These are phyloP conservation scores for Dothideomycetes sp. DNA, from an alignment of 2,329 filamentous ascomycete genomes.

Conservation along the genomic window DNA sequence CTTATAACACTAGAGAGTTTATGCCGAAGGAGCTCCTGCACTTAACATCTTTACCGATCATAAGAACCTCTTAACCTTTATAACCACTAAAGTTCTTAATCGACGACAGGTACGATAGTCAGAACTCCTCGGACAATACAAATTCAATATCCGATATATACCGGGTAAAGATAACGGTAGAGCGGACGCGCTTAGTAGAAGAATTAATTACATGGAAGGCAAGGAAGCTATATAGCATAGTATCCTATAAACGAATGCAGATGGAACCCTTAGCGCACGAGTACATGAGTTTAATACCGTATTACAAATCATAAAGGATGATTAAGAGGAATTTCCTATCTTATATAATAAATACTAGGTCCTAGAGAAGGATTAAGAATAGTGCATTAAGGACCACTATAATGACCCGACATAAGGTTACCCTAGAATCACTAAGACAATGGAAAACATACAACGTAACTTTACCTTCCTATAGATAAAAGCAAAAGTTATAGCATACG, in stretches of 20 bases:
- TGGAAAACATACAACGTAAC: conserved; percentile 5
- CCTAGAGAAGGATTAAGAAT: background rate
- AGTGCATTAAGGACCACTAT: background rate
- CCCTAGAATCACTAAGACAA: conserved; percentile 4
- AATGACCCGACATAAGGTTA: background rate
- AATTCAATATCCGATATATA: conserved; percentile 15
- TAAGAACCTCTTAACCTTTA: conserved; percentile 16
- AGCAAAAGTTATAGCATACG: conserved; percentile 1
- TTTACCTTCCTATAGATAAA: conserved; percentile 2
- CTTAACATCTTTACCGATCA: conserved; percentile 15
- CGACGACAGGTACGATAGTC: conserved; percentile 11
- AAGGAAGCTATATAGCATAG: conserved; percentile 4
- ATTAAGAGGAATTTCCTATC: conserved; percentile 1
- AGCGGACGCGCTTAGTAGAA: conserved; percentile 14
- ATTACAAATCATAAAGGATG: conserved; percentile 3
- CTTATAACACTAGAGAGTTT: conserved; percentile 15
- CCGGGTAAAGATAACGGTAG: conserved; percentile 14
- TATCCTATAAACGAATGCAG: conserved; percentile 10
- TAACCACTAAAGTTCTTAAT: conserved; percentile 14
- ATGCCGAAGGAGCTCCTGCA: conserved; percentile 13
- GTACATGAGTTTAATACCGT: conserved; percentile 3
- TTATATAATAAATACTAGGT: background rate
- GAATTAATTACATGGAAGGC: conserved; percentile 14
- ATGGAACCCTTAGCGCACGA: conserved; percentile 12
- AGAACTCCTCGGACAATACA: conserved; percentile 13